Evolutionary conservation across 306 rosid species (phyloP), one percentile per base, ranked within the genome.

Genomic region (Neltuma alba): DNA sequence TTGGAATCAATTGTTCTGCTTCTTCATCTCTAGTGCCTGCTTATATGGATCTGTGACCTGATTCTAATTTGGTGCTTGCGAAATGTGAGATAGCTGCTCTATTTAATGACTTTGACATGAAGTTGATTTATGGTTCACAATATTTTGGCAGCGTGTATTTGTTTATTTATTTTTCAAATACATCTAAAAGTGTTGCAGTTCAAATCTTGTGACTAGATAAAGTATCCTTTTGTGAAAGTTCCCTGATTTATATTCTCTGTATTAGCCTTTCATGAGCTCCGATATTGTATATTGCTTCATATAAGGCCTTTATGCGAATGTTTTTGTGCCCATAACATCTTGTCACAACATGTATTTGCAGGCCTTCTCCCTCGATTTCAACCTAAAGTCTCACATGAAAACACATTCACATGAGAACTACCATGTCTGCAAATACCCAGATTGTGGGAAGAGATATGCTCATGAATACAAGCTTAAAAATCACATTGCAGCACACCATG

Each of bases 391-490:
- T 40, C 99, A 96, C 89, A 91, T 96, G 99, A 91, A 96, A 87
- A 91, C 99, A 33, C 99, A 96, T 87, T 93, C 99, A 9, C 94
- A 91, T 89, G 98, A 96, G 82, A 96, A 96, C 82, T 96, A 96
- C 84, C 98, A 93, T 80, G 86, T 93, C 25, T 96, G 98, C 85
- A 97, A 97, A 11, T 95, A 90, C 83, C 88, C 86, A 1, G 98
- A 92, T 63, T 95, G 99, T 84, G 97, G 98, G 81, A 96, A 93
- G 97, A 90, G 98, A 96, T 96, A 89, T 45, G 97, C 98, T 38
- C 98, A 96, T 8, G 98, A 96, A 79, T 96, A 96, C 90, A 96
- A 96, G 87, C 91, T 96, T n/a, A 96, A 90, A 89, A 96, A 96
- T 86, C 98, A 96, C 75, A 85, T 96, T 80, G 60, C 89, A 3